Conservation (phyloP, 768 basidiomycete species). For the Dendrothele bispora region DNA sequence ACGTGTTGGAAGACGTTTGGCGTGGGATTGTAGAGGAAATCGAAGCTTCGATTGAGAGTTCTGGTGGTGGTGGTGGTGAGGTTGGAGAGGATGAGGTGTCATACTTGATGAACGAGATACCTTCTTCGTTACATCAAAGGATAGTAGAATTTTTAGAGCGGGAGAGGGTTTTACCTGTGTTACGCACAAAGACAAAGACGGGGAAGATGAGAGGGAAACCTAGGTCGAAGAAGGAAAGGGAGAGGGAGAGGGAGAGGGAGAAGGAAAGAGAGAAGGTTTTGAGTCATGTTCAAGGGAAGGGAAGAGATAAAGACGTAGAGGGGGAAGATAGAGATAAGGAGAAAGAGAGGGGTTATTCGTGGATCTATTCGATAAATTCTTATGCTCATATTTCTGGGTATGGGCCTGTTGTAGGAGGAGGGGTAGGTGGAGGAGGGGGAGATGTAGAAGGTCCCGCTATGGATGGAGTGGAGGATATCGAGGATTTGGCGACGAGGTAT, state of each 20-base stretch:
- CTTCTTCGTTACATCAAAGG: neutral
- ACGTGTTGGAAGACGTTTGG: constrained; percentile 6
- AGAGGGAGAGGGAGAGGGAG: neutral
- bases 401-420: constrained; percentile 13
- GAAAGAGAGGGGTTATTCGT: constrained; percentile 8
- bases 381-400: too few species aligned
- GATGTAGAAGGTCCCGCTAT: constrained; percentile 44
- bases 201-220: constrained; percentile 2
- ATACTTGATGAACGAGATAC: too few species aligned
- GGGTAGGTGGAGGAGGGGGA: constrained; percentile 24
- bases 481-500: constrained; percentile 37
- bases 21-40: constrained; percentile 1
- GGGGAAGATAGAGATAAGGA: constrained; percentile 18
- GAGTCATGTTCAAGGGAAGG: constrained; percentile 17
- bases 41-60: neutral
- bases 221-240: too few species aligned
- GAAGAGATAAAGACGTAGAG: constrained; percentile 26
- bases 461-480: constrained; percentile 52
- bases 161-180: neutral
- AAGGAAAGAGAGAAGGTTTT: too few species aligned
- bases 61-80: neutral
- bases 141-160: neutral
- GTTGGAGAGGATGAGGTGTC: neutral
- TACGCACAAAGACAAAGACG: neutral
- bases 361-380: too few species aligned